These are phyloP conservation scores for Sphagnum contortum DNA, from an alignment of 225 moss, liverwort and hornwort genomes.

Conservation along the genomic window DNA sequence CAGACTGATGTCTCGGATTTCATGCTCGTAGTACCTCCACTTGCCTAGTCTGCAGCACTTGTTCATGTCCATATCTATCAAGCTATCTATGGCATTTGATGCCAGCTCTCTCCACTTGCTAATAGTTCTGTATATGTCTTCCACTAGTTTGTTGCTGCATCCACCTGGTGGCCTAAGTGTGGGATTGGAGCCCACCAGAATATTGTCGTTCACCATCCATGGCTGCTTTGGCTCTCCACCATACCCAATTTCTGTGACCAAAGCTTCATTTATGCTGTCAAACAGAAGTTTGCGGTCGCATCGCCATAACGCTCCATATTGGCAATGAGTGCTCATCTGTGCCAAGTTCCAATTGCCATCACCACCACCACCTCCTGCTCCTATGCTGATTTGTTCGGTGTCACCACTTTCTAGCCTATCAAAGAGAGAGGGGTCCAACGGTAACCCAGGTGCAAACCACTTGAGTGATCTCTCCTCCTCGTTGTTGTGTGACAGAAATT, in stretches of 20 bases:
- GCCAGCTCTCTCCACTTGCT: conserved; percentile 54
- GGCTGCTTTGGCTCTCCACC: too few species aligned
- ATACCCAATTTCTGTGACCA: conserved; percentile 17
- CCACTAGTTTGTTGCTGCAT: conserved; percentile 23
- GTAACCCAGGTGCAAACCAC: conserved; percentile 11
- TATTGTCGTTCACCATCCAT: too few species aligned
- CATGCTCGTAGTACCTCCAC: conserved; percentile 54
- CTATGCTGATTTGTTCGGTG: conserved; percentile 8
- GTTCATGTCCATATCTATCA: conserved; percentile 79
- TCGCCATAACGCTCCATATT: too few species aligned
- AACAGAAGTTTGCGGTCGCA: conserved; percentile 56
- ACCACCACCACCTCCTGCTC: too few species aligned
- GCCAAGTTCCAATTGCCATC: too few species aligned
- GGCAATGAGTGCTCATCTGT: too few species aligned
- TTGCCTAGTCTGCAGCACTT: conserved; percentile 42
- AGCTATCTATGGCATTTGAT: conserved; percentile 52
- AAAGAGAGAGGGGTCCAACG: conserved; percentile 43
- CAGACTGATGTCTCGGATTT: conserved; percentile 47
- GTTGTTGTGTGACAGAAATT: conserved; percentile 15
- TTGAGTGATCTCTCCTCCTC: conserved; percentile 1
- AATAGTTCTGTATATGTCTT: conserved; percentile 57
- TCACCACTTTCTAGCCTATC: conserved; percentile 48
- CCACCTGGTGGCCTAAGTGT: conserved; percentile 27
- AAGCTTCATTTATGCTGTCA: conserved; percentile 53
- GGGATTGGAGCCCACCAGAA: background rate